Evolutionary conservation across 768 basidiomycete species (phyloP), one percentile per base, ranked within the genome.

Genomic region (Sutorius australiensis): DNA sequence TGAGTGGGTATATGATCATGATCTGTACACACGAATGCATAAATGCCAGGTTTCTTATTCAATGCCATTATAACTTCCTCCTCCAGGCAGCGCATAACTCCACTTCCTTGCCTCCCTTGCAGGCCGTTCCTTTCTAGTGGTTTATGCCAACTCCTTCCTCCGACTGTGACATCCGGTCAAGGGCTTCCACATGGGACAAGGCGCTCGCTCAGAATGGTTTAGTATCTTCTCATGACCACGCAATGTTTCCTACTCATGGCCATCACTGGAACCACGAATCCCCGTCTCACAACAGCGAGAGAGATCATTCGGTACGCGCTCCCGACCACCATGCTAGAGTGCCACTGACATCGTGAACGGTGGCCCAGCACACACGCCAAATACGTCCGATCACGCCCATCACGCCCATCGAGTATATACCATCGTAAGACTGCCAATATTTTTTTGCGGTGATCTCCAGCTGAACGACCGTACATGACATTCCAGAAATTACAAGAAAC

Each of bases 1-100:
- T 71, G 62, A 66, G 69, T 70, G 67, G 64, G 68, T 70, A 72
- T 66, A 69, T 61, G 48, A 67, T 71, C 55, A 61, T 61, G 62
- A 66, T 64, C 61, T 62, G 56, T 66, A 70, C 67, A 65, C 68
- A 72, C 60, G 64, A 61, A 60, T 58, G 66, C 62, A 67, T 70
- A 70, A 70, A 72, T 68, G 67, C 68, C 64, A 67, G 50, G 65
- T 45, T 67, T 71, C 66, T 61, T 67, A 68, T 59, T 43, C 68
- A 58, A 60, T 67, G 59, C 56, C 53, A 65, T 48, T 67, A 43
- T 58, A 68, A 68, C 60, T 61, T 60, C 58, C 59, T 60, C 55
- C 63, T 64, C 58, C 57, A 58, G 60, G 49, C 50, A 51, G 57
- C 55, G 21, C 57, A 60, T 54, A 48, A 56, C 59, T 33, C 60